Evolutionary conservation across 495 filamentous ascomycete genomes (phyloP).

Genomic region (Hyaloscypha hepaticicola): DNA sequence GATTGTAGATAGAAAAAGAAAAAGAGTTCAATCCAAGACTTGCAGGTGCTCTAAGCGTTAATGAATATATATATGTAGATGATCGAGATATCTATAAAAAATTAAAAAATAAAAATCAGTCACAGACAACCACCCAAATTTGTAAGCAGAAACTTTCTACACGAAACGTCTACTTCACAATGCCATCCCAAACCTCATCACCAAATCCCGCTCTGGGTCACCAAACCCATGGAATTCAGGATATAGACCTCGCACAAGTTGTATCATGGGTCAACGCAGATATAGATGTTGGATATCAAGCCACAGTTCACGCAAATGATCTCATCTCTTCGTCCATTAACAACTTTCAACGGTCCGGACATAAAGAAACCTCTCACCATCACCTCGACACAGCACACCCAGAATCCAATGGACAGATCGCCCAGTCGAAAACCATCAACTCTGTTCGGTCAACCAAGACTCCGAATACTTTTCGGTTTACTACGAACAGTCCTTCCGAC

Average conservation of each 20-base stretch:
- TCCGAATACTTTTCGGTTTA: neutral
- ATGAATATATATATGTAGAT: neutral
- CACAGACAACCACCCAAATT: too few relatives aligned
- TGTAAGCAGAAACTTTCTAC: too few relatives aligned
- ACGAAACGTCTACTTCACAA: too few relatives aligned
- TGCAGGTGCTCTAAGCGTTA: too few relatives aligned
- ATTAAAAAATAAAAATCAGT: too few relatives aligned
- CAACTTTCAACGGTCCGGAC: neutral
- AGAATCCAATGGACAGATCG: neutral
- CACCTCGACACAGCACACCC: neutral
- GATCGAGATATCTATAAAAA: too few relatives aligned
- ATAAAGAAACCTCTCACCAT: neutral
- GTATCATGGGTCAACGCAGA: neutral
- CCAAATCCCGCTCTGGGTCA: neutral
- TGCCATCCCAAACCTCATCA: neutral
- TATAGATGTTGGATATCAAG: neutral
- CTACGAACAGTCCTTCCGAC: neutral
- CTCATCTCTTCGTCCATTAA: neutral
- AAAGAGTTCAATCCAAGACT: neutral
- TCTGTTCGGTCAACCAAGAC: neutral
- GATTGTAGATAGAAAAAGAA: neutral
- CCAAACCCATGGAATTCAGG: neutral
- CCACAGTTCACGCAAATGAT: neutral
- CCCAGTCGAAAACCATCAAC: neutral
- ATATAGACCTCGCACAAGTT: neutral